A percentile compares a stretch with the other conserved stretches of the same genome.
Evolutionary conservation across 257 asterid genomes (phyloP).

Genomic region (Oldenlandia corymbosa): DNA sequence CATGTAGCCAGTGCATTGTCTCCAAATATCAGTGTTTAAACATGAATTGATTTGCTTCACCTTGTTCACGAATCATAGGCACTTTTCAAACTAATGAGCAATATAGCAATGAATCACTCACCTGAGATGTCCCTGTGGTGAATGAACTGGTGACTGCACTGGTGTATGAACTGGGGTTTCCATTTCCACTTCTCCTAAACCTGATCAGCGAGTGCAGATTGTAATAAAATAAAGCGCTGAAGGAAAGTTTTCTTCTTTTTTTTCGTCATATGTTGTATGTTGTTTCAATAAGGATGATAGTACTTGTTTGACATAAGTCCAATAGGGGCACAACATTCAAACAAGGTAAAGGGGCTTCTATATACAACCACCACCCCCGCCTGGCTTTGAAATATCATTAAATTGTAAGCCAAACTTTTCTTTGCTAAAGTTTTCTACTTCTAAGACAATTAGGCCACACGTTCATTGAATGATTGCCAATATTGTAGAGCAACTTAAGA

Average conservation of each 20-base stretch:
- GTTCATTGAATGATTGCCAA: not conserved
- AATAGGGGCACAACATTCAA: not conserved
- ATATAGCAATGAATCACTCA: slow-evolving; percentile 20
- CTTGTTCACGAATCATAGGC: not conserved
- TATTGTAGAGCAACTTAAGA: not conserved
- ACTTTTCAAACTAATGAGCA: slow-evolving; percentile 5
- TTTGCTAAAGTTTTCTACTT: not conserved
- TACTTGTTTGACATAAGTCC: not conserved
- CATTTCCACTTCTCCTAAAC: slow-evolving; percentile 70
- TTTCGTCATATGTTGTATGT: too few species aligned
- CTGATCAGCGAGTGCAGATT: slow-evolving; percentile 33
- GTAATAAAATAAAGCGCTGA: slow-evolving; percentile 14
- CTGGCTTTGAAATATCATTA: not conserved
- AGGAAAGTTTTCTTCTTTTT: too few species aligned
- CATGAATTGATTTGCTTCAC: not conserved
- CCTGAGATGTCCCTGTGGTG: slow-evolving; percentile 64
- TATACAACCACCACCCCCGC: too few species aligned
- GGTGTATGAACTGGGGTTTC: slow-evolving; percentile 77
- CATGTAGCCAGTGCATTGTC: not conserved
- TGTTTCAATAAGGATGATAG: too few species aligned
- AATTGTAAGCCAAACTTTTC: not conserved
- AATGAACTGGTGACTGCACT: slow-evolving; percentile 68
- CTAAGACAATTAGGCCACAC: not conserved
- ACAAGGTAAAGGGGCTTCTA: not conserved
- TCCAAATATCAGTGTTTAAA: not conserved